These are phyloP conservation scores for Alternaria metachromatica DNA, from an alignment of 2,329 filamentous ascomycete species.

Conservation along the genomic window DNA sequence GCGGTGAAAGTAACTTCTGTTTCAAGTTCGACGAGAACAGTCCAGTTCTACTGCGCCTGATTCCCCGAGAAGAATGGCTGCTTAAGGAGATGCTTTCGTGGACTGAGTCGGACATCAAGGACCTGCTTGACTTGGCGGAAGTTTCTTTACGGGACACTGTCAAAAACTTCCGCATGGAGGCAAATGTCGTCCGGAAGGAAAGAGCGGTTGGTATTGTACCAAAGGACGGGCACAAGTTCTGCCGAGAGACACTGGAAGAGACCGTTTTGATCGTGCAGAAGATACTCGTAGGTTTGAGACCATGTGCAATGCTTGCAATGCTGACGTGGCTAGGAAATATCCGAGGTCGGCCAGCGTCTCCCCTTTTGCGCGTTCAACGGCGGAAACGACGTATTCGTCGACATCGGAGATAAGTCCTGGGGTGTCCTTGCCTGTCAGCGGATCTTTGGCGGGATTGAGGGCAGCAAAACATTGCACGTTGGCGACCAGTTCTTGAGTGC, in stretches of 20 bases:
- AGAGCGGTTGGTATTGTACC: conserved; percentile 65
- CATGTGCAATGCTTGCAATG: background rate
- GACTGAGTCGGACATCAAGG: conserved; percentile 76
- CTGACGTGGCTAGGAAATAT: conserved; percentile 66
- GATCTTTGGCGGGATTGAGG: conserved; percentile 80
- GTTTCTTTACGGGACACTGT: conserved; percentile 82
- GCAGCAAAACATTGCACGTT: conserved; percentile 85
- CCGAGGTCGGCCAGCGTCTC: conserved; percentile 69
- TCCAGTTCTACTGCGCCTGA: conserved; percentile 71
- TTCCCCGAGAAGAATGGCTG: conserved; percentile 71
- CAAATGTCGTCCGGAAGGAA: conserved; percentile 83
- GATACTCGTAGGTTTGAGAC: conserved; percentile 62
- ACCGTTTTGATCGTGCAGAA: conserved; percentile 94
- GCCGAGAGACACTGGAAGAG: conserved; percentile 90
- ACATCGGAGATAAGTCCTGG: conserved; percentile 98
- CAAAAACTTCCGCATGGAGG: conserved; percentile 78
- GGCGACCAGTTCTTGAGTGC: conserved; percentile 96
- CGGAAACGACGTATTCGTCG: conserved; percentile 96
- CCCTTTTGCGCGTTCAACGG: conserved; percentile 98
- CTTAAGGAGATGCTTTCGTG: conserved; percentile 79
- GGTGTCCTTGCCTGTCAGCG: conserved; percentile 91
- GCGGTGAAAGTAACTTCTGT: conserved; percentile 94
- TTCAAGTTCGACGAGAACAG: conserved; percentile 76
- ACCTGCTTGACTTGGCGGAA: conserved; percentile 89
- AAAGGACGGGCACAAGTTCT: conserved; percentile 70